Evolutionary conservation across 129 eudicot species (phyloP).

Genomic region (Pittosporum tobira): DNA sequence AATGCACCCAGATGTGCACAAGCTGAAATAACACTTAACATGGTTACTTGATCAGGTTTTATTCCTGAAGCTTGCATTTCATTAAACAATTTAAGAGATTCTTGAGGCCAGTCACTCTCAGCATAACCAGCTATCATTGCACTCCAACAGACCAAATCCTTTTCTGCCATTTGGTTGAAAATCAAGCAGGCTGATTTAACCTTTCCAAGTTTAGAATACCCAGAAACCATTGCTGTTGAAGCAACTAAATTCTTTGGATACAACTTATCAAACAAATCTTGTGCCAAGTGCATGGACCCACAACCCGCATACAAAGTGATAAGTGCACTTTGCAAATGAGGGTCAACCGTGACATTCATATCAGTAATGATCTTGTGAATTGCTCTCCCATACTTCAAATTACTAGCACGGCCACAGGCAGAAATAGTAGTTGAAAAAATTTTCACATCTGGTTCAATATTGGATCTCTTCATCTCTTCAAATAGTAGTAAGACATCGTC

Average conservation of each 20-base stretch:
- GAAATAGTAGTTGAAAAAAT: slow-evolving; percentile 48
- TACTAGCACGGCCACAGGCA: slow-evolving; percentile 52
- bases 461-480: slow-evolving; percentile 56
- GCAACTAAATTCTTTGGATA: slow-evolving; percentile 43
- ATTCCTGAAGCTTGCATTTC: slow-evolving; percentile 44
- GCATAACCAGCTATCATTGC: slow-evolving; percentile 78
- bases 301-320: slow-evolving; percentile 58
- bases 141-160: slow-evolving; percentile 78
- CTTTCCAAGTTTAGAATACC: slow-evolving; percentile 56
- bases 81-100: slow-evolving; percentile 49
- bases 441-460: slow-evolving; percentile 41
- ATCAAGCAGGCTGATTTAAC: slow-evolving; percentile 41
- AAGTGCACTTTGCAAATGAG: slow-evolving; percentile 51
- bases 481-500: slow-evolving; percentile 41
- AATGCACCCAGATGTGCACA: slow-evolving; percentile 65
- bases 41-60: slow-evolving; percentile 63
- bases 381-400: slow-evolving; percentile 47
- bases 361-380: slow-evolving; percentile 40
- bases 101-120: slow-evolving; percentile 54
- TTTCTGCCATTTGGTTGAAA: slow-evolving; percentile 40
- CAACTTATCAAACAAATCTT: slow-evolving; percentile 34
- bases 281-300: slow-evolving; percentile 64
- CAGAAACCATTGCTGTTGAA: slow-evolving; percentile 65
- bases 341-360: slow-evolving; percentile 29
- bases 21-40: slow-evolving; percentile 76